Base-by-base conservation (phyloP, 768 basidiomycete genomes). In the Rhizopogon vesiculosus region DNA sequence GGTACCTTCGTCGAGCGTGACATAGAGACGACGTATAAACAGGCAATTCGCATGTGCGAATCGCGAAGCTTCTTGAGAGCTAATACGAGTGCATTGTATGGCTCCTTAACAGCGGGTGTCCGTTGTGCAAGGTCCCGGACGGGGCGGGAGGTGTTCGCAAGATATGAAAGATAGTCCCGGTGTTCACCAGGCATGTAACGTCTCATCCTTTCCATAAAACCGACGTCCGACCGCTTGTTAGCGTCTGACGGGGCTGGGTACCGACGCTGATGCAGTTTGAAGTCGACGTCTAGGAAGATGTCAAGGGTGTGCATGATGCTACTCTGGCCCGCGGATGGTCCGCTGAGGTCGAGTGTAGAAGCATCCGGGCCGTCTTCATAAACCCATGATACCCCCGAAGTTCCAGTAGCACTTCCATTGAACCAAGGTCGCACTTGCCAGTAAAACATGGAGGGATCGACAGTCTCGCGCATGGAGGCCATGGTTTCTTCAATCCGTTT, bases 171-270 rank as follows among this genome's bases (percentile, higher is more conserved):
- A 74, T 93, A 98, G 45, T 87, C 84, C 42, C 91, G 86, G 72
- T 98, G 96, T 53, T 81, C 82, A 13, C 89, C 88, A 0, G 96
- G 95, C 96, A 98, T 98, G 73, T 98, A 98, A 19, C 83, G 81
- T 55, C 91, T 76, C 94, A 97, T 97, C 46, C 92, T 81, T 56
- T 89, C 86, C 87, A 98, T 93, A 74, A 98, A 98, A 0, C 85
- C 82, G 39, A 72, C 78, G 69, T 82, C 91, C 41, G 78, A 87
- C 62, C 69, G 80, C 72, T 81, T 85, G 68, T 91, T 84, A 55
- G 76, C 70, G 45, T 78, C 70, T 52, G 90, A 85, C 52, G 93
- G 79, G 22, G 81, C 72, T 58, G 88, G 89, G 71, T 82, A 73
- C 64, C 86, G 78, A 68, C 83, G 78, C 58, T 86, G 78, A 42